Evolutionary conservation across 441 rosid genomes (phyloP).

Genomic region (Viola pubescens): DNA sequence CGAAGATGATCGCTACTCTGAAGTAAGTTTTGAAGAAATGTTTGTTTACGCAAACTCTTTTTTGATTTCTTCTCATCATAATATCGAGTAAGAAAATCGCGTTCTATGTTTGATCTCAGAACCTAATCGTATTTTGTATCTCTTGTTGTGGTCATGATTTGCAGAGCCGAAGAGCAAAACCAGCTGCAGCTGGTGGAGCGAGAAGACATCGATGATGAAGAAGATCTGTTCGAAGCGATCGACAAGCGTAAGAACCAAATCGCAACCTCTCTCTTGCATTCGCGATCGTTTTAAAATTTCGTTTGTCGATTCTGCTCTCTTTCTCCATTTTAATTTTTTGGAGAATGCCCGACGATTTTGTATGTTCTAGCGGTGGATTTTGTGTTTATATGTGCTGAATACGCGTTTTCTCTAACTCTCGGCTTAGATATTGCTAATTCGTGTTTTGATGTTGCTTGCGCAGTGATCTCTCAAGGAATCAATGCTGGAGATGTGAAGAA

Average conservation of each 20-base stretch:
- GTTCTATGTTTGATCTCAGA: not conserved
- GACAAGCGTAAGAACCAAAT: slow-evolving; percentile 47
- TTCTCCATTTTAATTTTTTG: too few relatives aligned
- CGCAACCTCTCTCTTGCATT: slow-evolving; percentile 6
- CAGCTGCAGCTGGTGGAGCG: slow-evolving; percentile 86
- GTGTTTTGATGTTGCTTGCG: not conserved
- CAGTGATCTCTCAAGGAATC: slow-evolving; percentile 77
- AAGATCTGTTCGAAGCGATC: slow-evolving; percentile 72
- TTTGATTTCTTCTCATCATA: too few relatives aligned
- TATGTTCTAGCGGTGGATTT: too few relatives aligned
- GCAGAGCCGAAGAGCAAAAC: slow-evolving; percentile 68
- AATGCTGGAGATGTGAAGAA: slow-evolving; percentile 92
- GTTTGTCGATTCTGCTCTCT: too few relatives aligned
- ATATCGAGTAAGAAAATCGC: not conserved
- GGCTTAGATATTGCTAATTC: not conserved
- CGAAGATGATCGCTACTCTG: slow-evolving; percentile 61
- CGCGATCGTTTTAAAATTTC: too few relatives aligned
- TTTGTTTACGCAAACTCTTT: not conserved
- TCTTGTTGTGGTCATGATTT: slow-evolving; percentile 19
- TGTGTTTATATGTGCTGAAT: too few relatives aligned
- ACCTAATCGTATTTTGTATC: too few relatives aligned
- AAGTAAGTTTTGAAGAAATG: slow-evolving; percentile 35
- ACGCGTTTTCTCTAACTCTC: not conserved
- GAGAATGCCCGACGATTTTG: too few relatives aligned
- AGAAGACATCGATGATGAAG: slow-evolving; percentile 71